Conservation (phyloP, 2,329 filamentous ascomycete species). For the Aspergillus persii region DNA sequence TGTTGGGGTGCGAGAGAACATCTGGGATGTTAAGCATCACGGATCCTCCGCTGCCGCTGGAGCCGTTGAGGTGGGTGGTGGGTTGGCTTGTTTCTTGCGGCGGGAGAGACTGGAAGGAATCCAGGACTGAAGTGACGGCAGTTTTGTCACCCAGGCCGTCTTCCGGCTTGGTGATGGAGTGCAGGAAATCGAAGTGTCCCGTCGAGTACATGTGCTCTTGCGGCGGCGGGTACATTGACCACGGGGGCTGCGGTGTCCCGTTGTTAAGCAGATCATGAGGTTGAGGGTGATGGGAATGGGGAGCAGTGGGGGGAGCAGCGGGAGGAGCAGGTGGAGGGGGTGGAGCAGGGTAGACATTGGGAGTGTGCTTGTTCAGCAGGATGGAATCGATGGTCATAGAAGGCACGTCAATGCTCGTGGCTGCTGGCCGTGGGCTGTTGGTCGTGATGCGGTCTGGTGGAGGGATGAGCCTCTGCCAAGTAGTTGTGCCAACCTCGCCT, state of each 20-base stretch:
- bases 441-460: constrained; percentile 36
- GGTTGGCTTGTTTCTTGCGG: constrained; percentile 33
- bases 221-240: constrained; percentile 35
- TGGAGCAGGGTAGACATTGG: constrained; percentile 30
- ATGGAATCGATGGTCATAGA: constrained; percentile 38
- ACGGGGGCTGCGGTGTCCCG: constrained; percentile 32
- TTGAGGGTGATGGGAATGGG: constrained; percentile 15
- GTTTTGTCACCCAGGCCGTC: constrained; percentile 34
- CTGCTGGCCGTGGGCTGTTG: constrained; percentile 35
- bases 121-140: constrained; percentile 35
- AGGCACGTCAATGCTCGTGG: constrained; percentile 34
- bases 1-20: constrained; percentile 30
- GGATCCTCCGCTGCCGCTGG: constrained; percentile 27
- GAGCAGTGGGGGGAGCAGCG: no score
- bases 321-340: neutral
- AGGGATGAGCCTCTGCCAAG: constrained; percentile 44
- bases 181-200: constrained; percentile 34
- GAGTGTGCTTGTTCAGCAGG: constrained; percentile 31
- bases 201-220: constrained; percentile 37
- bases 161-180: constrained; percentile 34
- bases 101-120: constrained; percentile 32
- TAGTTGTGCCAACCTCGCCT: constrained; percentile 42
- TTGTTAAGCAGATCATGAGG: constrained; percentile 31
- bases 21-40: constrained; percentile 38
- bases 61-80: constrained; percentile 23